Base-by-base conservation (phyloP, 805 yeast species). In the Dipodascus geniculatus region DNA sequence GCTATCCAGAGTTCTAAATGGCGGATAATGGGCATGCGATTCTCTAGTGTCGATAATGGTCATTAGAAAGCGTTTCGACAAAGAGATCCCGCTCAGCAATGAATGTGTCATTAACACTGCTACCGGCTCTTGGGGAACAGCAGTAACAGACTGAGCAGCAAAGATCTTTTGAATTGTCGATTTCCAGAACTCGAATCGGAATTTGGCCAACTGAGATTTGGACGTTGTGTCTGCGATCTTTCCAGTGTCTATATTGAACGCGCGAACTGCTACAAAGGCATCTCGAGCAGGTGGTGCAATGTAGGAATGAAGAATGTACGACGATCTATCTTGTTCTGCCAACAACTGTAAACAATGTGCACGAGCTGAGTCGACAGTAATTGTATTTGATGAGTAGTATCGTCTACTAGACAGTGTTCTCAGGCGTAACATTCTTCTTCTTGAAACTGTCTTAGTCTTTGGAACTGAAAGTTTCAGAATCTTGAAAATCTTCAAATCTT, bases 121-220 rank as follows among this genome's bases (percentile, higher is more conserved):
- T 3, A 80, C 77, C 0, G 95, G 91, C 59, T 82, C 88, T 0
- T 80, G 80, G 16, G 79, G 69, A 50, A 56, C 57, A 38, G 51
- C n/a, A 4, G 33, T 2, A 24, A 17, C 19, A 44, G 69, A 68
- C 1, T 44, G 42, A 28, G 58, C 58, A 23, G 68, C 61, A 57
- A 75, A 74, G 4, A 80, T 71, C 55, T 72, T 73, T 42, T 74
- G 71, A 3, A 87, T 55, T 55, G 77, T 71, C 51, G 83, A 85
- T 56, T 80, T 74, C 95, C 95, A 87, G 65, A 83, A 85, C 59
- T 81, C 80, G 64, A 85, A 79, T 61, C 85, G 81, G 63, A 85
- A 53, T 38, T 61, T 60, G 24, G 72, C 69, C 1, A 63, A 53
- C 35, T 60, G 60, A 54, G 65, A 75, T 76, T 62, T 58, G 23